Base-by-base conservation (phyloP, 345 rosid species). In the Laguncularia racemosa region DNA sequence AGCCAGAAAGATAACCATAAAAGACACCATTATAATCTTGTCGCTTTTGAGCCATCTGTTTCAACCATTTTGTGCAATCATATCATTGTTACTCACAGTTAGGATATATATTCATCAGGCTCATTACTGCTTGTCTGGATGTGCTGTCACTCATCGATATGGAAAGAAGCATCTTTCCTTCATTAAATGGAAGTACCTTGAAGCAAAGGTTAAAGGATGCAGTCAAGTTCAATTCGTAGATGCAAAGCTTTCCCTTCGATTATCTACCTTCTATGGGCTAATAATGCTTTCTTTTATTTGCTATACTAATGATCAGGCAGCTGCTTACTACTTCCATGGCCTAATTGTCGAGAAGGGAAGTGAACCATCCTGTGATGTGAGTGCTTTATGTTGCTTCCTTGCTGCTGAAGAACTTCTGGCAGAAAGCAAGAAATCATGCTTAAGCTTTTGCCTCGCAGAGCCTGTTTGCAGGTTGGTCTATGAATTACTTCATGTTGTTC, bases 241-340 rank as follows among this genome's bases (percentile, higher is more conserved):
- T 14, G 14, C 16, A 23, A 53, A 13, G 12, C 15, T 50, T n/a
- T 50, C 20, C 18, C 14, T 20, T n/a, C 53, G 2, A 13, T 51
- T 53, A 17, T 16, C 62, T 50, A 44, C 49, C 47, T 46, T 53
- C 38, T 33, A 9, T 1, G 40, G 4, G 40, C 17, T 55, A 38
- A 49, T 50, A 14, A 58, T 46, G 62, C 17, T 43, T 13, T 12
- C 40, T 53, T 49, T 53, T 52, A 49, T 57, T 61, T 3, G 21
- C 59, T 33, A 48, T 46, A 14, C 19, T 20, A 52, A n/a, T 60
- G 26, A 55, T 46, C 68, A 92, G 98, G 96, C 95, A 2, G 91
- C 91, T 6, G 91, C 98, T 46, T 92, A 86, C 73, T 92, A 89
- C 72, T 92, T 80, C 82, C 97, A 89, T 58, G 98, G 98, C 46